Conservation (phyloP, 371 early-diverging fungal genomes). For the Encephalitozoon hellem region DNA sequence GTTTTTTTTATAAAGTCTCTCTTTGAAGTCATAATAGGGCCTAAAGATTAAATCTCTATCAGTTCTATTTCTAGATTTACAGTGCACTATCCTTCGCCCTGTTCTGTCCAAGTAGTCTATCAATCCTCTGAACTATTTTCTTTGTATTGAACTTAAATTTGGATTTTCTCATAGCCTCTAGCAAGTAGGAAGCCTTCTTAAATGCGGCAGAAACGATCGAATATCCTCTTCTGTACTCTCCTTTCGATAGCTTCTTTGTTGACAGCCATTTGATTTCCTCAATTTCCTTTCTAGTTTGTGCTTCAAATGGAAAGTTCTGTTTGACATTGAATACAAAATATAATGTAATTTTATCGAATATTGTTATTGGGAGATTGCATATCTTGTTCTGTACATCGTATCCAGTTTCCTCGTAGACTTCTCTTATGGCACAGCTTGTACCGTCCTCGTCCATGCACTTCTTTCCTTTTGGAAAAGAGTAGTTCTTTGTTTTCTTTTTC, state of each 20-base stretch:
- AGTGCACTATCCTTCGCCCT: neutral
- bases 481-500: slow-evolving; percentile 72
- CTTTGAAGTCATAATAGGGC: neutral
- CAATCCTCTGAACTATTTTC: slow-evolving; percentile 4
- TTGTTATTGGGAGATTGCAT: slow-evolving; percentile 30
- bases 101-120: neutral
- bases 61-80: neutral
- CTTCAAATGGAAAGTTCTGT: slow-evolving; percentile 70
- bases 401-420: slow-evolving; percentile 88
- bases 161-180: neutral
- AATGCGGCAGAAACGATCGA: slow-evolving; percentile 3
- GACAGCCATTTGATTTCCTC: slow-evolving; percentile 60
- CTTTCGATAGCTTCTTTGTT: slow-evolving; percentile 6
- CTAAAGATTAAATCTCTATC: neutral
- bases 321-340: slow-evolving; percentile 79
- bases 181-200: neutral
- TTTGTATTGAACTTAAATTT: slow-evolving; percentile 1
- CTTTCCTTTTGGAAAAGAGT: slow-evolving; percentile 98
- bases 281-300: slow-evolving; percentile 87
- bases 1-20: slow-evolving; percentile 40
- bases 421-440: slow-evolving; percentile 80
- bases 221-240: neutral
- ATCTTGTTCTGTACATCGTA: slow-evolving; percentile 73
- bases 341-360: slow-evolving; percentile 70
- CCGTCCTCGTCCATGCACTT: slow-evolving; percentile 86